phyloP scores from a whole-genome alignment of 495 filamentous ascomycete species.

The Xylaria curta region DNA sequence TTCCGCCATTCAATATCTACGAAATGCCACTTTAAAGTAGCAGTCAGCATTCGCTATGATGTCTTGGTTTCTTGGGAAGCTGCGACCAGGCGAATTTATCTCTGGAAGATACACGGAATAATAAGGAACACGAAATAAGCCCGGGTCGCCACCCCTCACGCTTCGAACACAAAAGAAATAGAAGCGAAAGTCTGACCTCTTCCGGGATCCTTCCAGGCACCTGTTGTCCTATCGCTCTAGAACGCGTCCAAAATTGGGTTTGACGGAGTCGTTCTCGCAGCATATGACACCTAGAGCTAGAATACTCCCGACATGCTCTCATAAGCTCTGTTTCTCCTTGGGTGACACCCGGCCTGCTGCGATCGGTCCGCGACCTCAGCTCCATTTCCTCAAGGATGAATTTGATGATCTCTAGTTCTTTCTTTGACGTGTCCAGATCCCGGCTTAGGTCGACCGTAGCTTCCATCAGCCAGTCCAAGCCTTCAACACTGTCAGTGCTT shows the following conservation, averaged over 20 bases:
- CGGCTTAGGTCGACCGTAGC: slow-evolving; percentile 23
- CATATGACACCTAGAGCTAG: slow-evolving; percentile 32
- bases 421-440: slow-evolving; percentile 34
- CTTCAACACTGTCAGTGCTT: not conserved
- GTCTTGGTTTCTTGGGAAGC: not conserved
- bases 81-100: not conserved
- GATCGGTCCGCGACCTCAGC: not conserved
- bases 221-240: slow-evolving; percentile 12
- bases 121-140: not conserved
- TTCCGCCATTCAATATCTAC: slow-evolving; percentile 35
- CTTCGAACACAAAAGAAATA: not conserved
- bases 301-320: slow-evolving; percentile 37
- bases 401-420: slow-evolving; percentile 33
- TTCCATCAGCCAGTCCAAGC: slow-evolving; percentile 29
- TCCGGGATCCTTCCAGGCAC: slow-evolving; percentile 34
- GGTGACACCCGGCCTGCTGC: not conserved
- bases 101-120: not conserved
- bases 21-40: slow-evolving; percentile 30
- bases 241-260: slow-evolving; percentile 29
- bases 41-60: slow-evolving; percentile 18
- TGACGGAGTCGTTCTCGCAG: slow-evolving; percentile 36
- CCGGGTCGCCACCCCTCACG: not conserved
- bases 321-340: slow-evolving; percentile 28
- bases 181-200: slow-evolving; percentile 30
- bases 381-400: slow-evolving; percentile 32